A percentile compares a stretch with the other conserved stretches of the same genome.
phyloP scores from a whole-genome alignment of 768 basidiomycete genomes.

The Termitomyces sp. region DNA sequence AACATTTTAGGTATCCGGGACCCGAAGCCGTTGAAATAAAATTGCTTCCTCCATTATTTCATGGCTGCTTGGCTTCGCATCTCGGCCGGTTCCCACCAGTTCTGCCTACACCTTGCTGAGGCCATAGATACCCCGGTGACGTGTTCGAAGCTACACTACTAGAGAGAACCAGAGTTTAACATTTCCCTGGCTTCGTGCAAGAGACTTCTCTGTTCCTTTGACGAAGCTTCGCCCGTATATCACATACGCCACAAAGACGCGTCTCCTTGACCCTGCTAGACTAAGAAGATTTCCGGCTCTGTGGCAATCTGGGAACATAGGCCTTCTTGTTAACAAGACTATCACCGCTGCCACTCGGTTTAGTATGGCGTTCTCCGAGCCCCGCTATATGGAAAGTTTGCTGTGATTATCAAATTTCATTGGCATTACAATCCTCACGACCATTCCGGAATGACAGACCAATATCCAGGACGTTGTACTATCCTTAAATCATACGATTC shows the following conservation, averaged over 20 bases:
- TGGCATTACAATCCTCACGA: background rate
- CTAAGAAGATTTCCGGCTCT: background rate
- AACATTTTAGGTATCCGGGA: background rate
- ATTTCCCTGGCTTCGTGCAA: background rate
- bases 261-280: background rate
- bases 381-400: background rate
- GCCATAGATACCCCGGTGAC: background rate
- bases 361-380: background rate
- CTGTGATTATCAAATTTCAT: background rate
- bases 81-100: background rate
- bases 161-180: background rate
- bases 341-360: no score
- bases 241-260: conserved; percentile 7
- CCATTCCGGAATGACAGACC: background rate
- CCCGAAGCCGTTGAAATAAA: background rate
- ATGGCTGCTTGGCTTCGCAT: no score
- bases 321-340: no score
- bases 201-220: background rate
- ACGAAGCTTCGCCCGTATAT: background rate
- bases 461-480: background rate
- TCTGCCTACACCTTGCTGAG: no score
- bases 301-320: background rate
- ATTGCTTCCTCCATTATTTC: background rate
- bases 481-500: background rate
- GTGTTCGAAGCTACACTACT: background rate